phyloP scores from a whole-genome alignment of 2,329 filamentous ascomycete genomes.

The Sclerotinia spermophila region DNA sequence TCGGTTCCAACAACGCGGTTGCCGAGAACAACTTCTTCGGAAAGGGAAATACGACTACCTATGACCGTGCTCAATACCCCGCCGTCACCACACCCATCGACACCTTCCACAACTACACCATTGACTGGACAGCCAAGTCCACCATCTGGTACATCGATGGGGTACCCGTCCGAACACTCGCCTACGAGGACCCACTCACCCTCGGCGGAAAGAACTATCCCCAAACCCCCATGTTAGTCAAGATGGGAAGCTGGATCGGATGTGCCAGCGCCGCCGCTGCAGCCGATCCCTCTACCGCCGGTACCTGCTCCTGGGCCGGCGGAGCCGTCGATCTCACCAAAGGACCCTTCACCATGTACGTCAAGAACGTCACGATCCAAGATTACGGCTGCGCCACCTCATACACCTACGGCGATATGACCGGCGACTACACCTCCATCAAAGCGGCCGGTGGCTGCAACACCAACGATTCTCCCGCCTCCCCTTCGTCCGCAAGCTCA shows the following conservation, averaged over 20 bases:
- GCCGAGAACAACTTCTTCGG: constrained; percentile 53
- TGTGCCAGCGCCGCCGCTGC: constrained; percentile 38
- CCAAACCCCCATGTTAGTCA: constrained; percentile 66
- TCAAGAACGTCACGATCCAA: constrained; percentile 47
- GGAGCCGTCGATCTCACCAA: constrained; percentile 47
- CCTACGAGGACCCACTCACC: constrained; percentile 44
- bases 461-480: background rate
- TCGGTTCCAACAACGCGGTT: constrained; percentile 35
- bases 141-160: constrained; percentile 60
- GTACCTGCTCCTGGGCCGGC: constrained; percentile 66
- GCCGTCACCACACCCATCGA: constrained; percentile 37
- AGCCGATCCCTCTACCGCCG: constrained; percentile 45
- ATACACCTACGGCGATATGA: constrained; percentile 49
- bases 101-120: constrained; percentile 59
- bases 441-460: constrained; percentile 35
- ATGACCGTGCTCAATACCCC: constrained; percentile 45
- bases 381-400: constrained; percentile 49
- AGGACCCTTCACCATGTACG: constrained; percentile 50
- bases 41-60: constrained; percentile 51
- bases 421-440: constrained; percentile 48
- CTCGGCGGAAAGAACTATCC: constrained; percentile 56
- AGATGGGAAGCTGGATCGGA: constrained; percentile 55
- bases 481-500: background rate
- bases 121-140: constrained; percentile 61
- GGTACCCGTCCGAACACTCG: constrained; percentile 44